A percentile compares a stretch with the other conserved stretches of the same genome.
Evolutionary conservation across 345 rosid genomes (phyloP).

Genomic region (Balakata baccata): DNA sequence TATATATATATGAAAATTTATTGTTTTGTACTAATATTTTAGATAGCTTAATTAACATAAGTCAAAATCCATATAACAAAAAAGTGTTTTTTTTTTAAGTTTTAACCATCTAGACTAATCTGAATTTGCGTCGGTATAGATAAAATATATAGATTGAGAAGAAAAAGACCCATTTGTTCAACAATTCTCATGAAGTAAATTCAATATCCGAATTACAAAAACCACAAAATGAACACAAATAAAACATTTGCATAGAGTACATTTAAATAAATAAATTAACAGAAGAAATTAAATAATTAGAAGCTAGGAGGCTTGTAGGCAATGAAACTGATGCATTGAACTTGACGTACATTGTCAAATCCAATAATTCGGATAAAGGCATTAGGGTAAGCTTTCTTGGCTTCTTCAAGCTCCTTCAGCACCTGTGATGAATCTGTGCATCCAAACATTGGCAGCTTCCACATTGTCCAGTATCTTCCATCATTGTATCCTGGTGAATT

Average conservation of each 20-base stretch:
- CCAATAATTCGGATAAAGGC: slow-evolving; percentile 30
- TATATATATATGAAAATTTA: too few relatives aligned
- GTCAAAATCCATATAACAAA: too few relatives aligned
- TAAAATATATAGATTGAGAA: not conserved
- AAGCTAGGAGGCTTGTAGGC: slow-evolving; percentile 9
- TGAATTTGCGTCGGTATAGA: too few relatives aligned
- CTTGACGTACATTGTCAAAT: slow-evolving; percentile 43
- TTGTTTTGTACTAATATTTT: too few relatives aligned
- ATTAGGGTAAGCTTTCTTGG: slow-evolving; percentile 27
- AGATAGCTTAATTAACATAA: too few relatives aligned
- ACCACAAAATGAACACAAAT: not conserved
- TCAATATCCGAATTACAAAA: not conserved
- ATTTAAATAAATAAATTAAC: not conserved
- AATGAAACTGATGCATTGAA: slow-evolving; percentile 46
- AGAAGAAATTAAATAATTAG: not conserved
- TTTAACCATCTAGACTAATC: too few relatives aligned
- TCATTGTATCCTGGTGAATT: slow-evolving; percentile 37
- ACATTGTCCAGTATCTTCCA: slow-evolving; percentile 49
- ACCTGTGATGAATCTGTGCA: slow-evolving; percentile 39
- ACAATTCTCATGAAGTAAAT: not conserved
- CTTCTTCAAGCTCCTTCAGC: slow-evolving; percentile 36
- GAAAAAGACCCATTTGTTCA: not conserved
- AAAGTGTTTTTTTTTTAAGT: too few relatives aligned
- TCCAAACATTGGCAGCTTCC: slow-evolving; percentile 50
- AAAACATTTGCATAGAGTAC: not conserved